Evolutionary conservation across 2,329 filamentous ascomycete genomes (phyloP).

Genomic region (Colletotrichum coccodes): DNA sequence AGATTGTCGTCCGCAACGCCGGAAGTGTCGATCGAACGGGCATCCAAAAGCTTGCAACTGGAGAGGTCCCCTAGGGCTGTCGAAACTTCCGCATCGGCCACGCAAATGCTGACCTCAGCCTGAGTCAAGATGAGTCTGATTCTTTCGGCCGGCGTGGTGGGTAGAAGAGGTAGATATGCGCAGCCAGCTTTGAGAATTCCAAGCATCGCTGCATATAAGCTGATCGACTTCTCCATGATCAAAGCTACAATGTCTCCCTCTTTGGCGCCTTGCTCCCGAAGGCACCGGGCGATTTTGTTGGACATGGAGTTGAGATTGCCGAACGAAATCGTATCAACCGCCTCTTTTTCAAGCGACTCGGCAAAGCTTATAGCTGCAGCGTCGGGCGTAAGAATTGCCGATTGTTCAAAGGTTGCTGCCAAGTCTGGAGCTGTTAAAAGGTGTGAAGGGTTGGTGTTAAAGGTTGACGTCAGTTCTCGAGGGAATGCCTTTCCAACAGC

Average conservation of each 20-base stretch:
- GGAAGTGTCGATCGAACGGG: conserved; percentile 42
- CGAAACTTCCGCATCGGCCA: conserved; percentile 48
- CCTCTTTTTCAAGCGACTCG: conserved; percentile 51
- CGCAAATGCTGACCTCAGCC: conserved; percentile 59
- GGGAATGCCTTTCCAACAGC: conserved; percentile 41
- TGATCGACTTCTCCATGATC: conserved; percentile 79
- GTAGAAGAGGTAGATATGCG: conserved; percentile 83
- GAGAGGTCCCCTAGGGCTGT: conserved; percentile 28
- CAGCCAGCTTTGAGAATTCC: conserved; percentile 79
- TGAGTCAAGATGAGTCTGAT: conserved; percentile 71
- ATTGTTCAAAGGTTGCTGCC: conserved; percentile 63
- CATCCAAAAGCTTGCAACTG: conserved; percentile 42
- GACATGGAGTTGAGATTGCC: conserved; percentile 65
- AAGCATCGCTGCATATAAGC: conserved; percentile 79
- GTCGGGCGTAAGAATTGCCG: conserved; percentile 58
- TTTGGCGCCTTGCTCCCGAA: conserved; percentile 58
- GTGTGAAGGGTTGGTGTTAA: conserved; percentile 52
- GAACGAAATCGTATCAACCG: conserved; percentile 67
- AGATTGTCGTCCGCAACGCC: conserved; percentile 49
- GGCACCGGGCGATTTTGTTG: conserved; percentile 66
- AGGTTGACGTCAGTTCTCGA: conserved; percentile 54
- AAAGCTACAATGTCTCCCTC: conserved; percentile 74
- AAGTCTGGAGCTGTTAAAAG: conserved; percentile 55
- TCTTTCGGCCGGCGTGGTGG: conserved; percentile 73
- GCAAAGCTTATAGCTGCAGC: conserved; percentile 74